These are phyloP conservation scores for Coprinopsis cinerea DNA, from an alignment of 768 basidiomycete genomes.

Conservation along the genomic window DNA sequence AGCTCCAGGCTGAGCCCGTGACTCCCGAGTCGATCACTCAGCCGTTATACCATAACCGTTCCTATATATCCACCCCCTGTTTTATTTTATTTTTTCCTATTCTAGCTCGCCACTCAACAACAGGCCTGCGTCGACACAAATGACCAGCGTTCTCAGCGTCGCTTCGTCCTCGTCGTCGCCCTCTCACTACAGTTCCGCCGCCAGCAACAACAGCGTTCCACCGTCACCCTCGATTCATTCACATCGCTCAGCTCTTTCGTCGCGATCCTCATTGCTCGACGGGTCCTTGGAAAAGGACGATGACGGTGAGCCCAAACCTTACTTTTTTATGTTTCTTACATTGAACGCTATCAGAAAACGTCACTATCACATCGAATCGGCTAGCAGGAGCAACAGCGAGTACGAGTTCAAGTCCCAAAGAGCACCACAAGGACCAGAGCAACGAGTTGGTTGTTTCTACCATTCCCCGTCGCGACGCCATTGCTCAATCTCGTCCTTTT, in stretches of 20 bases:
- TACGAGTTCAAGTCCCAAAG: neutral
- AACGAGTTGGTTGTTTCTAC: conserved; percentile 52
- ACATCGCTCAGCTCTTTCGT: conserved; percentile 24
- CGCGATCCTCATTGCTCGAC: conserved; percentile 42
- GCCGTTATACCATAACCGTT: no score
- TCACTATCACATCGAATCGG: conserved; percentile 58
- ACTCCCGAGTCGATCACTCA: neutral
- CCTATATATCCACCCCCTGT: no score
- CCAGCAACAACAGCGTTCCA: conserved; percentile 21
- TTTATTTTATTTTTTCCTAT: neutral
- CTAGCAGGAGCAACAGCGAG: conserved; percentile 12
- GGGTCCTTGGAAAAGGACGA: conserved; percentile 51
- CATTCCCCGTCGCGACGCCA: conserved; percentile 6
- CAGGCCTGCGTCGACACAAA: neutral
- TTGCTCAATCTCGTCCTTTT: conserved; percentile 16
- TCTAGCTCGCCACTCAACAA: neutral
- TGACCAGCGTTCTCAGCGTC: conserved; percentile 18
- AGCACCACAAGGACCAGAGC: conserved; percentile 37
- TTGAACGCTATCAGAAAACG: conserved; percentile 49
- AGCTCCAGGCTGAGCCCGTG: neutral
- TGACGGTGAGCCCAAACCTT: conserved; percentile 45
- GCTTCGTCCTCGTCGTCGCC: conserved; percentile 29
- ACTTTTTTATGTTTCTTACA: conserved; percentile 4
- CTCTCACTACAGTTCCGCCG: conserved; percentile 29
- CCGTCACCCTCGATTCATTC: conserved; percentile 34